Evolutionary conservation across 1,284 basidiomycete species (phyloP), one percentile per base, ranked within the genome.

Genomic region (Ustilago shanxiensis): DNA sequence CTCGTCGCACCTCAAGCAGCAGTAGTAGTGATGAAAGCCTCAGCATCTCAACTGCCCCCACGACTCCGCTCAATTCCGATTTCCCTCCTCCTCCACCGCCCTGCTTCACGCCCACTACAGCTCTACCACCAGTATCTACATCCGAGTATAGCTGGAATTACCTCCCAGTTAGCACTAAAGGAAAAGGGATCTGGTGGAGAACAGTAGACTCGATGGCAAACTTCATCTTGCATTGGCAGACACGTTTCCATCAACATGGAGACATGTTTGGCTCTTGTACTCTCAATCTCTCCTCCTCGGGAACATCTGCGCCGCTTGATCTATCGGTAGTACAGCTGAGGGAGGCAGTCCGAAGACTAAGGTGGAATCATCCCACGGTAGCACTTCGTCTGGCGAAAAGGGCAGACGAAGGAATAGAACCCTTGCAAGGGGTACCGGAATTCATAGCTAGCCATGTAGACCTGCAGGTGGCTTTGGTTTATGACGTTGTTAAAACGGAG

Each of bases 151-250:
- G 29, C 18, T 74, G 72, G 66, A 39, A 64, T 13, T 61, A 44
- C 50, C 53, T 28, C 31, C 4, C 33, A 2, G 2, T 28, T 3
- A 0, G 24, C 20, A 14, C 29, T 6, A n/a, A 26, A 0, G 26
- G 5, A 14, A 26, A 45, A 1, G 31, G 37, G 10, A 16, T 65
- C 22, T 76, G 73, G 73, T 76, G 61, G 60, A 20, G 73, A 10
- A 76, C 37, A 14, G 54, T 76, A n/a, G 73, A 76, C 37, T 39
- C 64, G 6, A 76, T 76, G 73, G 68, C 73, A 9, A 76, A 76
- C 51, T 76, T 76, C 16, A 67, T 76, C 61, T 39, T 71, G 4
- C 73, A 76, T 35, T 76, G 73, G 73, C 64, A 71, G 37, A 58
- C 31, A 0, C 66, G 74, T 2, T 77, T 77, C 22, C 53, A 72